A percentile compares a stretch with the other conserved stretches of the same genome.
These are phyloP conservation scores for Elsinoe perseae DNA, from an alignment of 2,329 filamentous ascomycete genomes.

Conservation along the genomic window DNA sequence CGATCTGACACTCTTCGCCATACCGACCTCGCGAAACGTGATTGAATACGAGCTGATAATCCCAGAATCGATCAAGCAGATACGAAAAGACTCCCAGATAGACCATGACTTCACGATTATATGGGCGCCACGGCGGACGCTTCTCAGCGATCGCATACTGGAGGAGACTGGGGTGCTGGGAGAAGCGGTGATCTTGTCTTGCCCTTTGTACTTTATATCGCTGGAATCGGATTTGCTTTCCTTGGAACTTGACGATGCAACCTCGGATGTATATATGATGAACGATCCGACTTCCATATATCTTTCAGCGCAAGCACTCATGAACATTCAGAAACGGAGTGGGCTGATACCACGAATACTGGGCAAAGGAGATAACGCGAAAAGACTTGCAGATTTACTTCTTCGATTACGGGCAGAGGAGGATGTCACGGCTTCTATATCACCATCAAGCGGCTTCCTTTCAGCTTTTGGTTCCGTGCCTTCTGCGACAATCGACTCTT, in stretches of 20 bases:
- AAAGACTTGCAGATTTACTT: conserved; percentile 77
- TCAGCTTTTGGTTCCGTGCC: conserved; percentile 63
- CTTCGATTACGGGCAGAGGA: conserved; percentile 91
- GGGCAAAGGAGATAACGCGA: conserved; percentile 91
- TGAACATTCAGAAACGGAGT: conserved; percentile 86
- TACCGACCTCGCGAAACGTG: conserved; percentile 15
- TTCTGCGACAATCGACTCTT: conserved; percentile 77
- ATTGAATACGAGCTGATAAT: conserved; percentile 40
- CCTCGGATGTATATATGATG: conserved; percentile 76
- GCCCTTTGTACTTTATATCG: conserved; percentile 83
- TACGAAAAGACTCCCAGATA: conserved; percentile 78
- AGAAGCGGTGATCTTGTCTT: conserved; percentile 80
- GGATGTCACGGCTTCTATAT: conserved; percentile 44
- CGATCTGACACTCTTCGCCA: conserved; percentile 19
- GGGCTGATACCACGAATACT: conserved; percentile 91
- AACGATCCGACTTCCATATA: conserved; percentile 91
- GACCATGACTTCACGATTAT: conserved; percentile 96
- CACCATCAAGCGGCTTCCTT: conserved; percentile 37
- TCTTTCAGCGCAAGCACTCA: conserved; percentile 80
- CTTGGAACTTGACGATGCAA: conserved; percentile 79
- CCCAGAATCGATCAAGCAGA: conserved; percentile 79
- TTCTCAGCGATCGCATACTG: conserved; percentile 82
- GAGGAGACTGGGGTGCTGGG: conserved; percentile 91
- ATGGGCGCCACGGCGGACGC: conserved; percentile 86
- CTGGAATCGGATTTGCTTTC: conserved; percentile 87